A percentile compares a stretch with the other conserved stretches of the same genome.
Evolutionary conservation across 1,284 basidiomycete species (phyloP).

Genomic region (Fomes fomentarius): DNA sequence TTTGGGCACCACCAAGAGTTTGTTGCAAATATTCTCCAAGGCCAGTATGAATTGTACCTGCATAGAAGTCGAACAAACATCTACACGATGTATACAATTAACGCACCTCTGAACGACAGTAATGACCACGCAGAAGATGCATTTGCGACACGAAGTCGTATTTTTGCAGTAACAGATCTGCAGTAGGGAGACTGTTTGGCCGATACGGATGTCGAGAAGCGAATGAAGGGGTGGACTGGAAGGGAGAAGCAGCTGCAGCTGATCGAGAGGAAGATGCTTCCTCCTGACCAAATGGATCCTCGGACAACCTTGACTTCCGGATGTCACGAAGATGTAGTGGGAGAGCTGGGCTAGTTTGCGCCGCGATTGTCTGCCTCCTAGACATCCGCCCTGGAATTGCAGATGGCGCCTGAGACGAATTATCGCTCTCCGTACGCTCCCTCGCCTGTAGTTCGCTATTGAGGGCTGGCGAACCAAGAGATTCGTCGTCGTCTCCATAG

Average conservation of each 20-base stretch:
- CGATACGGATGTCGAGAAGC: slow-evolving; percentile 49
- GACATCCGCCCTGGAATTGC: slow-evolving; percentile 25
- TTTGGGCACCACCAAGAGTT: slow-evolving; percentile 90
- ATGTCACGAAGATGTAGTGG: slow-evolving; percentile 58
- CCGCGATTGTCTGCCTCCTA: slow-evolving; percentile 56
- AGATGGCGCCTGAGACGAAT: not conserved
- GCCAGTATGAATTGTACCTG: slow-evolving; percentile 86
- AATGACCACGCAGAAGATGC: slow-evolving; percentile 84
- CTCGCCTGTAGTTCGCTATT: not conserved
- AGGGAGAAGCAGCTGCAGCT: slow-evolving; percentile 45
- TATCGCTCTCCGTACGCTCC: not conserved
- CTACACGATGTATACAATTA: slow-evolving; percentile 15
- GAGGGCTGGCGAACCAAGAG: slow-evolving; percentile 12
- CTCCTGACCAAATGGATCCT: slow-evolving; percentile 75
- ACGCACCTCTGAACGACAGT: slow-evolving; percentile 87
- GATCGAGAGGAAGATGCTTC: slow-evolving; percentile 49
- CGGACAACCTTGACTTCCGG: slow-evolving; percentile 59
- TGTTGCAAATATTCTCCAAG: slow-evolving; percentile 93
- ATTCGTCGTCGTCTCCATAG: slow-evolving; percentile 31
- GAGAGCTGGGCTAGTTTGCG: slow-evolving; percentile 73
- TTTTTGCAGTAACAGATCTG: slow-evolving; percentile 59
- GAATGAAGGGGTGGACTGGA: slow-evolving; percentile 70
- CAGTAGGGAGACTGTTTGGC: slow-evolving; percentile 45
- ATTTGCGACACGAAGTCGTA: slow-evolving; percentile 73
- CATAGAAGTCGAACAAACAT: slow-evolving; percentile 4